These are phyloP conservation scores for Aspergillus niger DNA, from an alignment of 2,329 filamentous ascomycete species.

Conservation along the genomic window DNA sequence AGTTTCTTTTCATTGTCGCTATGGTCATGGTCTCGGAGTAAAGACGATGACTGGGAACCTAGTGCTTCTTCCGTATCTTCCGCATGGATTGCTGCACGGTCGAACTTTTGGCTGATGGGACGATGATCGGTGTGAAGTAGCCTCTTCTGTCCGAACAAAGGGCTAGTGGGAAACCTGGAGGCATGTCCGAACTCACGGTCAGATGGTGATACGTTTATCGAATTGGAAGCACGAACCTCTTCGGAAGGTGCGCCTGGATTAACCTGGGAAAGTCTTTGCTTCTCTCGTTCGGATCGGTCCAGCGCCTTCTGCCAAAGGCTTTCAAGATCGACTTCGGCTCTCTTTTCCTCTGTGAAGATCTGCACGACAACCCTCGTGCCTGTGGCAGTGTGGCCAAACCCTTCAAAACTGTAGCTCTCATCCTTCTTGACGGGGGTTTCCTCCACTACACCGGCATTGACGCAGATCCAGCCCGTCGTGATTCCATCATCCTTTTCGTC, in stretches of 20 bases:
- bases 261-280: conserved; percentile 35
- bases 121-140: conserved; percentile 27
- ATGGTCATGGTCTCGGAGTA: neutral
- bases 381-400: conserved; percentile 66
- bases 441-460: conserved; percentile 76
- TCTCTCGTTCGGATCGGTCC: conserved; percentile 42
- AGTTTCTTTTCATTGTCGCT: neutral
- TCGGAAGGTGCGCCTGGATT: conserved; percentile 22
- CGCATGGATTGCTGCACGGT: neutral
- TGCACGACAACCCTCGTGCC: conserved; percentile 69
- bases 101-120: neutral
- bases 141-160: conserved; percentile 31
- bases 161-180: conserved; percentile 20
- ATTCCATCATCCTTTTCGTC: conserved; percentile 77
- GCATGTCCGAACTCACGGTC: conserved; percentile 21
- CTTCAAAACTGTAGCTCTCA: conserved; percentile 58
- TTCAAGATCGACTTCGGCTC: conserved; percentile 67
- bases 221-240: conserved; percentile 28
- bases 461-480: conserved; percentile 92
- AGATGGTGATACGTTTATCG: conserved; percentile 23
- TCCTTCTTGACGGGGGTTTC: conserved; percentile 43
- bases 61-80: neutral
- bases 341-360: conserved; percentile 71
- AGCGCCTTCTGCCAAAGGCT: conserved; percentile 60
- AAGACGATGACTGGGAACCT: neutral